Evolutionary conservation across 805 yeast species (phyloP), one percentile per base, ranked within the genome.

Genomic region (Kodamaea hsintzibuensis): DNA sequence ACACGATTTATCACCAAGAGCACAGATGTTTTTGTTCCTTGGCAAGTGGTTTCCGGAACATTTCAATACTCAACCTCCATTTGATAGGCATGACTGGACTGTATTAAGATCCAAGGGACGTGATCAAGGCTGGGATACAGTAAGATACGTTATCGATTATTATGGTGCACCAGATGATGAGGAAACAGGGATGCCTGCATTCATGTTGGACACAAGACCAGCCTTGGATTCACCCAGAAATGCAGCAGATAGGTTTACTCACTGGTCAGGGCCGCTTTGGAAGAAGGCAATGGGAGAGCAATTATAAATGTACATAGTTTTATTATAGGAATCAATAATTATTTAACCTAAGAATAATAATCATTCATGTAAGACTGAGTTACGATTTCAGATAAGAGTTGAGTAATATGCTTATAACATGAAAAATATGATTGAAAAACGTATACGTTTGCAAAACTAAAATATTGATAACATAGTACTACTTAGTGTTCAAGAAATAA

Each of bases 71-170:
- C 87, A 87, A 58, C 90, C 96, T 3, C 99, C 99, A 6, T 95
- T 95, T 65, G 99, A 95, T 70, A 84, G 99, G 69, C 99, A 95
- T 64, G 99, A 95, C 73, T 95, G 99, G 99, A 88, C 96, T 2
- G 97, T 95, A 4, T 77, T 93, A 60, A 81, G 99, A 63, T 77
- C 83, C 10, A 71, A 69, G 49, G 83, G 82, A 2, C 52, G 50
- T 14, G 45, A 65, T 14, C 68, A 77, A 14, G 78, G 74, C 16
- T 88, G 92, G 89, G 74, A 79, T 50, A 74, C 85, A 61, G 91
- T 95, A 17, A 81, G 99, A 57, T 95, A 95, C 63, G 96, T 95
- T 30, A 91, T 95, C 63, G 99, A 95, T 69, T 95, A 93, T 69
- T 95, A 95, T 68, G 84, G 91, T n/a, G 97, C 96, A 2, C 96